Conservation (phyloP, 2,329 filamentous ascomycete species). For the Botrytis galanthina region DNA sequence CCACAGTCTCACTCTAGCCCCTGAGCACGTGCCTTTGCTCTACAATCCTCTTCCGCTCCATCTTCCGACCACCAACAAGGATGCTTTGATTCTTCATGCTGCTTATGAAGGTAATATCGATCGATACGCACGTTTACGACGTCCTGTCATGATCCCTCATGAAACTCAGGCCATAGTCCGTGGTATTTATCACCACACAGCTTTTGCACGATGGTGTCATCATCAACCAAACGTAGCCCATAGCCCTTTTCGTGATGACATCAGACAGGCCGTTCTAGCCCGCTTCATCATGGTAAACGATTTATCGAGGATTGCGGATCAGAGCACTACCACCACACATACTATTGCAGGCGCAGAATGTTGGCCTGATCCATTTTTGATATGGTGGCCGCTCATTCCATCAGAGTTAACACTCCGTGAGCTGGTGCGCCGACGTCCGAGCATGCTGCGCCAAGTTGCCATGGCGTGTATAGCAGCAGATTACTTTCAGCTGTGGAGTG, state of each 20-base stretch:
- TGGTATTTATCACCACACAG: neutral
- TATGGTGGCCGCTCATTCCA: neutral
- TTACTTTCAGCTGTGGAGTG: neutral
- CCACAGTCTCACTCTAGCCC: neutral
- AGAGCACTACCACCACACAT: neutral
- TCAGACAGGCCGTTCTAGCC: neutral
- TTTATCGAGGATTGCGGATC: neutral
- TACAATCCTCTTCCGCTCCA: neutral
- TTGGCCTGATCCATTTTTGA: neutral
- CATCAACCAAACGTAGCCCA: neutral
- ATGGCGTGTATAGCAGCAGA: neutral
- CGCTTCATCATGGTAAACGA: conserved; percentile 4
- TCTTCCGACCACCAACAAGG: neutral
- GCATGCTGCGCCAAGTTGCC: neutral
- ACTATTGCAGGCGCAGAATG: too few relatives aligned
- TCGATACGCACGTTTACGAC: neutral
- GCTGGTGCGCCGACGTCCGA: neutral
- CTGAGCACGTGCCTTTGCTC: neutral
- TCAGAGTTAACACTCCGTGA: neutral
- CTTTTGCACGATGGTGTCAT: neutral
- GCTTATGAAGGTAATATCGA: neutral
- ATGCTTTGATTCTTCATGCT: neutral
- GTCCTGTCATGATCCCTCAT: neutral
- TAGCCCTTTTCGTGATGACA: too few relatives aligned
- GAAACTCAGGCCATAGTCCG: neutral